phyloP scores from a whole-genome alignment of 1,284 basidiomycete genomes.

The Moesziomyces antarcticus region DNA sequence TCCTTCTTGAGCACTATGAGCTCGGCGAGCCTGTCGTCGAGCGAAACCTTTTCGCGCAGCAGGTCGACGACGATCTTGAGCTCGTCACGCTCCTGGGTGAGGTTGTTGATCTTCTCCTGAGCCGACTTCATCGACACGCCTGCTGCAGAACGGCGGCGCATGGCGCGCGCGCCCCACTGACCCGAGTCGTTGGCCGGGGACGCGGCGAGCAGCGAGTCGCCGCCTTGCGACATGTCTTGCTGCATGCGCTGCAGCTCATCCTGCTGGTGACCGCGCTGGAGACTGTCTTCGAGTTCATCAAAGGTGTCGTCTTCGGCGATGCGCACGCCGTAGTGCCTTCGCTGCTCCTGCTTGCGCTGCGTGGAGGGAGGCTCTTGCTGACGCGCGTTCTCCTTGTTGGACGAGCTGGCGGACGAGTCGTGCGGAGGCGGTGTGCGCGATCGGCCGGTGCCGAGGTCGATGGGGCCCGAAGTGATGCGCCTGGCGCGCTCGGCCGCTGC shows the following conservation, averaged over 20 bases:
- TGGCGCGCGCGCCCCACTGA: constrained; percentile 58
- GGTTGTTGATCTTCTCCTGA: constrained; percentile 61
- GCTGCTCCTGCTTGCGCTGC: constrained; percentile 47
- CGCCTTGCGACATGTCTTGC: constrained; percentile 47
- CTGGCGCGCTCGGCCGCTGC: constrained; percentile 33
- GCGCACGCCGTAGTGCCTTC: constrained; percentile 47
- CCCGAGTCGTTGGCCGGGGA: constrained; percentile 47
- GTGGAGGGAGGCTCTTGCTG: constrained; percentile 44
- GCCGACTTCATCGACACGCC: constrained; percentile 64
- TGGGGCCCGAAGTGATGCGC: constrained; percentile 34
- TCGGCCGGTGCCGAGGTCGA: constrained; percentile 22
- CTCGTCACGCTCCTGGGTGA: constrained; percentile 64
- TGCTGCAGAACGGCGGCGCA: constrained; percentile 54
- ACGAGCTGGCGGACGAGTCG: constrained; percentile 26
- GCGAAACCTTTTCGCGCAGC: constrained; percentile 60
- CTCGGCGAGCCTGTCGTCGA: constrained; percentile 58
- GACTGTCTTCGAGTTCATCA: constrained; percentile 53
- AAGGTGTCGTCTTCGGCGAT: constrained; percentile 52
- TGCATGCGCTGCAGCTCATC: constrained; percentile 49
- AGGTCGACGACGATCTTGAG: constrained; percentile 66
- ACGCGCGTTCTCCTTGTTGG: constrained; percentile 31
- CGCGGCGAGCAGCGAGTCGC: constrained; percentile 39
- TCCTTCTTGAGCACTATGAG: constrained; percentile 63
- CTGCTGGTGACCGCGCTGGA: constrained; percentile 41
- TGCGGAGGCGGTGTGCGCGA: constrained; percentile 38